Base-by-base conservation (phyloP, 2,329 filamentous ascomycete species). In the Xylariaceae sp. region DNA sequence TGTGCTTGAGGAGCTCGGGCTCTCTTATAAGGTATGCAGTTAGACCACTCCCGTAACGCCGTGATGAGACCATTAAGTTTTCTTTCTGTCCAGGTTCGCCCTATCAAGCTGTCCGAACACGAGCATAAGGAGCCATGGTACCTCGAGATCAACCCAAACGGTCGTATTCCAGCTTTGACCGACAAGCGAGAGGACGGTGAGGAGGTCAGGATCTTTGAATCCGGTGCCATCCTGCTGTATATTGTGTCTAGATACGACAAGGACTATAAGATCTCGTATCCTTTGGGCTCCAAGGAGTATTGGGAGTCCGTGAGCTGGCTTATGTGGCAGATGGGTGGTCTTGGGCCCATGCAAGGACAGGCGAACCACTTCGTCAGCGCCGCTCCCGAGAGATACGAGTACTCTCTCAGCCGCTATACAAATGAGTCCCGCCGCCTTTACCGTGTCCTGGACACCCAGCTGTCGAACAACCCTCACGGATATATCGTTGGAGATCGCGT, bases 131-230 rank as follows among this genome's bases (percentile, higher is more conserved):
- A 93, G 74, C 84, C 84, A 17, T 95, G 90, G 91, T 96, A 92
- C 76, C 83, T 94, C 21, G 86, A 87, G 48, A 94, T 96, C 76
- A 96, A 96, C 76, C 92, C 92, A 65, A 96, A 96, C 73, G 92
- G 92, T 62, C 89, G 92, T 65, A 96, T 96, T 67, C 92, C 92
- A 3, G 92, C 92, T 58, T 69, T 96, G 43, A 94, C 89, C 8
- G 92, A 96, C 75, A 89, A 81, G 11, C 87, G 89, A 71, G 78
- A 79, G 6, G 86, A 93, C 71, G 90, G 90, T 65, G 76, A 88
- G 71, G 77, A 79, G 21, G 90, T 96, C 70, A 81, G 82, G 52
- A 73, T 96, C 19, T 96, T 95, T 71, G 92, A 96, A 76, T 89
- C 85, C 63, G 91, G 90, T 53, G 85, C 87, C 63, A 94, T 96